Percentiles rank a stretch among this genome's conserved stretches.
Conservation (phyloP, 139 green algal genomes). For the Ulvella scutata region DNA sequence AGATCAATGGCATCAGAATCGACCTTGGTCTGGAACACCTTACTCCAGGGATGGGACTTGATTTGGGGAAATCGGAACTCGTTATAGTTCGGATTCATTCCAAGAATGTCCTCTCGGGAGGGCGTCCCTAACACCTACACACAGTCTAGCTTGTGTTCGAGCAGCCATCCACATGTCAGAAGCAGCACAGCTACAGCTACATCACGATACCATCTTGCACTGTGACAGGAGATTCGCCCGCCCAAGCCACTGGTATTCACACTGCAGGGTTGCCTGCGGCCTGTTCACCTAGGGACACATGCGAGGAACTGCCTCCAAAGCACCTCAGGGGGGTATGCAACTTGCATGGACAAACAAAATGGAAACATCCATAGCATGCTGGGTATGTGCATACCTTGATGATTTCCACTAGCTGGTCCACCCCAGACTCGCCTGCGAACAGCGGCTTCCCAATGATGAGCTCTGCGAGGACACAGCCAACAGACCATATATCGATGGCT, state of each 20-base stretch:
- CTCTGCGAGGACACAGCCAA: conserved; percentile 97
- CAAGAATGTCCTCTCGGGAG: conserved; percentile 85
- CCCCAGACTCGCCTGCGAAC: conserved; percentile 80
- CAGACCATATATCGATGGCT: conserved; percentile 95
- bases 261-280: too few species aligned
- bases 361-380: too few species aligned
- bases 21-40: conserved; percentile 90
- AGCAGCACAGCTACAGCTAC: too few species aligned
- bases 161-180: too few species aligned
- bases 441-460: conserved; percentile 85
- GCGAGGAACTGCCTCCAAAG: too few species aligned
- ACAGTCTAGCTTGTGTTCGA: neutral
- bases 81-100: conserved; percentile 99
- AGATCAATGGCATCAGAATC: conserved; percentile 84
- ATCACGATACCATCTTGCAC: too few species aligned
- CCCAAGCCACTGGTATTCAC: too few species aligned
- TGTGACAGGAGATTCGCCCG: too few species aligned
- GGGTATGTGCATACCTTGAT: conserved; percentile 72
- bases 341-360: neutral
- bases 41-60: conserved; percentile 88
- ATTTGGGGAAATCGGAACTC: conserved; percentile 99
- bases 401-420: conserved; percentile 99
- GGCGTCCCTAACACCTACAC: conserved; percentile 76
- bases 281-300: too few species aligned
- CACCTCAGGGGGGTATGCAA: too few species aligned